Base-by-base conservation (phyloP, 306 rosid genomes). In the Canavalia gladiata region DNA sequence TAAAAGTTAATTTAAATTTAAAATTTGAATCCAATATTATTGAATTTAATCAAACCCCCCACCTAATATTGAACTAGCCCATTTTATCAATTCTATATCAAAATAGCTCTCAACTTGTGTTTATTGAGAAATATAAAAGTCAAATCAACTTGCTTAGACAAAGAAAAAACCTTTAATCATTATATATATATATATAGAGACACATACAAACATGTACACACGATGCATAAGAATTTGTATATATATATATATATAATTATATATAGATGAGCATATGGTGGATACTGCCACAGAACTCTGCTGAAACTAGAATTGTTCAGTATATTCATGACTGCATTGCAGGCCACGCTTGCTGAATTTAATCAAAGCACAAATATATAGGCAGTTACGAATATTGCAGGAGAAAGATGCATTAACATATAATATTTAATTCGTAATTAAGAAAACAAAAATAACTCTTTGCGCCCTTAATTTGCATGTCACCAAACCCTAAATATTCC, bases 401-500 rank as follows among this genome's bases (percentile, higher is more conserved):
- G 29, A 46, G 11, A 33, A 35, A 84, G 10, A 68, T 28, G 77
- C 12, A 76, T 65, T 55, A 29, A 50, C 18, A 42, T 10, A 37
- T 34, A 37, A 80, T 70, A 77, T 52, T 46, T 11, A 5, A 62
- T 35, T 54, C 34, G 1, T 52, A n/a, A 46, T 46, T 68, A 52
- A 66, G 9, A 25, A 69, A 49, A 49, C 63, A 69, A 57, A 86
- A 79, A 76, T 37, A 78, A 78, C 57, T 55, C 52, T 54, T 30
- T 50, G n/a, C 11, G 7, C 59, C 65, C 81, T 74, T 73, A 50
- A 73, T 73, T 78, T 89, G 90, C 90, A 89, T 83, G 90, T 90
- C 96, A 84, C 82, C 83, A 49, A 84, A 84, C 84, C 89, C 97
- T 83, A 93, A 90, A 91, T 90, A 90, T 93, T 93, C 96, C 84